Percentiles rank a stretch among this genome's conserved stretches.
Conservation (phyloP, 1,284 basidiomycete species). For the Ceratobasidium sp. region DNA sequence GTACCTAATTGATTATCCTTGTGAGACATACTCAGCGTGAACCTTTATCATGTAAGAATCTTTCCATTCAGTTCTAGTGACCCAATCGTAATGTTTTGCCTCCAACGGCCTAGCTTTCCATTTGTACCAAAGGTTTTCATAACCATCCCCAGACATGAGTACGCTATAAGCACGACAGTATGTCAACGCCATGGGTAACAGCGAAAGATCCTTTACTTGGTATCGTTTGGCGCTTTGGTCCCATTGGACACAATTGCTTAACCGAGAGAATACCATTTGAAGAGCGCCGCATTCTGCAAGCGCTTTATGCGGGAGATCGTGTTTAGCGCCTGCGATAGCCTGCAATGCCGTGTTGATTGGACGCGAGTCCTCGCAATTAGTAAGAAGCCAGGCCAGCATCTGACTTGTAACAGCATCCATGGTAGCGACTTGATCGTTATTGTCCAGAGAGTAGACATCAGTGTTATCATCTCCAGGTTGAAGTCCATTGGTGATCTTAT, state of each 20-base stretch:
- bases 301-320: not conserved
- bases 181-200: not conserved
- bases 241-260: too few species aligned
- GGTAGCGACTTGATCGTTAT: not conserved
- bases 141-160: not conserved
- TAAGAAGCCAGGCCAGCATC: conserved; percentile 2
- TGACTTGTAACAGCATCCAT: conserved; percentile 14
- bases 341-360: conserved; percentile 3
- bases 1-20: too few species aligned
- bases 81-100: too few species aligned
- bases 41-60: not conserved
- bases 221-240: not conserved
- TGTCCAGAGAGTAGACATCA: too few species aligned
- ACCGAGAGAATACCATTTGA: too few species aligned
- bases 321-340: not conserved
- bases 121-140: not conserved
- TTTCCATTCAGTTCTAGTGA: not conserved
- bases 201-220: not conserved
- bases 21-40: not conserved
- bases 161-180: not conserved
- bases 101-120: not conserved
- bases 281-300: not conserved
- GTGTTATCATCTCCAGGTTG: too few species aligned
- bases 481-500: too few species aligned
- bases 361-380: conserved; percentile 20